Percentiles rank a stretch among this genome's conserved stretches.
phyloP scores from a whole-genome alignment of 75 land plant species.

The Picea glauca region DNA sequence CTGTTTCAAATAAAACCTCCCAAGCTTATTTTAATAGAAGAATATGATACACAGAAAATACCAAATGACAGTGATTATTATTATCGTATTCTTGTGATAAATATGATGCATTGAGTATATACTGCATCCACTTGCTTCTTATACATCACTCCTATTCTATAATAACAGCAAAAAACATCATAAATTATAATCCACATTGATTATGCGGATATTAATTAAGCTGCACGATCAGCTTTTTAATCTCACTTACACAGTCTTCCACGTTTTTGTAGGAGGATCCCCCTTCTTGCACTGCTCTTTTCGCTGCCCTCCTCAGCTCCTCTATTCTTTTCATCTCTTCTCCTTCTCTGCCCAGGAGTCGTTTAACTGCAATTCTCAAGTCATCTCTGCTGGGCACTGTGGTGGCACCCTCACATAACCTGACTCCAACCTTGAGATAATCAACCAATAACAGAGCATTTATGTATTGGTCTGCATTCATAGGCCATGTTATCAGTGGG shows the following conservation, averaged over 20 bases:
- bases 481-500: slow-evolving; percentile 14
- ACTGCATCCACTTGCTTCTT: no score
- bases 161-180: no score
- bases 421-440: not conserved
- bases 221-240: not conserved
- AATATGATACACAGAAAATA: no score
- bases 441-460: not conserved
- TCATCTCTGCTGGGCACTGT: not conserved
- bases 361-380: not conserved
- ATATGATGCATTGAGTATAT: no score
- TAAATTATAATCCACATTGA: no score
- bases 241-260: not conserved
- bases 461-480: not conserved
- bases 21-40: no score
- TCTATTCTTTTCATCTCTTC: not conserved
- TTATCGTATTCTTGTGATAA: no score
- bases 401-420: not conserved
- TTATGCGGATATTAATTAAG: no score
- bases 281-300: not conserved
- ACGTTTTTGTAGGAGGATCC: not conserved
- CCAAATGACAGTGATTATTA: no score
- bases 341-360: not conserved
- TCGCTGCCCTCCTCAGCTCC: not conserved
- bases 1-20: no score
- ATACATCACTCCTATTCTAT: no score